Conservation (phyloP, 768 basidiomycete species). For the Gelatoporia subvermispora region DNA sequence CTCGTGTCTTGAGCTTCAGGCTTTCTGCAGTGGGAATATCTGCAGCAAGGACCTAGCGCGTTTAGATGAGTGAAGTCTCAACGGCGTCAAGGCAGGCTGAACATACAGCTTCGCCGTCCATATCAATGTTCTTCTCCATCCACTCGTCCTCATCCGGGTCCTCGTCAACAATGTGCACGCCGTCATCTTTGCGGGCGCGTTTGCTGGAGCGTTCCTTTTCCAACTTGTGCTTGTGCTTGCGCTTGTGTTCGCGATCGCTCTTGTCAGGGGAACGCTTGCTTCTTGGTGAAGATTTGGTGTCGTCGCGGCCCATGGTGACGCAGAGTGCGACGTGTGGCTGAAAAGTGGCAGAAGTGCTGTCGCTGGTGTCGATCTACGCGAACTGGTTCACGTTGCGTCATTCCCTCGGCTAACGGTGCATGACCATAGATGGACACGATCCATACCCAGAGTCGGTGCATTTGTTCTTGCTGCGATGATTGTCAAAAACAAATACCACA, state of each 20-base stretch:
- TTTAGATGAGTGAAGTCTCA: background rate
- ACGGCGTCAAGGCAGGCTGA: background rate
- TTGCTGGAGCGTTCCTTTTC: conserved; percentile 35
- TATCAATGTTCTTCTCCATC: conserved; percentile 83
- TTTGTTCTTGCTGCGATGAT: too few relatives aligned
- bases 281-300: conserved; percentile 23
- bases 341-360: too few relatives aligned
- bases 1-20: conserved; percentile 62
- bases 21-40: conserved; percentile 74
- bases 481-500: too few relatives aligned
- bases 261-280: conserved; percentile 33
- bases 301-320: conserved; percentile 18
- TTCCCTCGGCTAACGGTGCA: too few relatives aligned
- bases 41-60: conserved; percentile 52
- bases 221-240: conserved; percentile 52
- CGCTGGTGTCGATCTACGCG: background rate
- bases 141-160: conserved; percentile 74
- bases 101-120: conserved; percentile 71
- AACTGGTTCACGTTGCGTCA: too few relatives aligned
- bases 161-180: conserved; percentile 57
- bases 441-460: too few relatives aligned
- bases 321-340: too few relatives aligned
- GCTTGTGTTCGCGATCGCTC: conserved; percentile 37
- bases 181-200: conserved; percentile 30
- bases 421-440: too few relatives aligned